Percentiles rank a stretch among this genome's conserved stretches.
These are phyloP conservation scores for Linderina pennispora DNA, from an alignment of 192 early-diverging fungal genomes.

Conservation along the genomic window DNA sequence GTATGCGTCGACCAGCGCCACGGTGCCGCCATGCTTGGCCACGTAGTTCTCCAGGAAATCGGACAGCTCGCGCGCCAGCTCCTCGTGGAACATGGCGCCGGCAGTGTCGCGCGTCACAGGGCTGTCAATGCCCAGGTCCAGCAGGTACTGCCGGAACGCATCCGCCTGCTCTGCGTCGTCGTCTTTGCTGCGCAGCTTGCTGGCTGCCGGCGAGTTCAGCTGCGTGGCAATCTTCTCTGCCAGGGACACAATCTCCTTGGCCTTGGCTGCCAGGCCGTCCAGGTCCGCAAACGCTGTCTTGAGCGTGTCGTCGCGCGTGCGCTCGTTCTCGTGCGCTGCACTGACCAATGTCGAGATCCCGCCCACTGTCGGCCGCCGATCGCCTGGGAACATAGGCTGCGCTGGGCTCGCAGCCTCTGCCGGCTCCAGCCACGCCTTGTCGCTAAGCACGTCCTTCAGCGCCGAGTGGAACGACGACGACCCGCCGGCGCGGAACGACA, in stretches of 20 bases:
- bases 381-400: not conserved
- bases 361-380: conserved; percentile 14
- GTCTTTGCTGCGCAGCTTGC: conserved; percentile 24
- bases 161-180: conserved; percentile 19
- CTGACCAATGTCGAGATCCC: conserved; percentile 42
- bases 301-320: conserved; percentile 63
- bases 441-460: conserved; percentile 56
- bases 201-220: conserved; percentile 37
- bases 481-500: conserved; percentile 80
- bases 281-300: conserved; percentile 84
- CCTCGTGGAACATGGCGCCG: conserved; percentile 79
- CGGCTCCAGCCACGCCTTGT: conserved; percentile 55
- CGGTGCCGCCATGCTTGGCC: conserved; percentile 59
- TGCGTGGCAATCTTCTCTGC: conserved; percentile 47
- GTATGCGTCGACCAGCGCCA: conserved; percentile 84
- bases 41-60: conserved; percentile 75
- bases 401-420: not conserved
- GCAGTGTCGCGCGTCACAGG: conserved; percentile 90
- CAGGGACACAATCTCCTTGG: conserved; percentile 76
- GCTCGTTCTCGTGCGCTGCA: conserved; percentile 57
- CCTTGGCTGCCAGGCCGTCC: conserved; percentile 80
- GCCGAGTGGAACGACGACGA: conserved; percentile 51
- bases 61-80: conserved; percentile 79
- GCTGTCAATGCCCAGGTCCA: conserved; percentile 85
- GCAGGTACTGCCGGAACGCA: conserved; percentile 53